Evolutionary conservation across 768 basidiomycete genomes (phyloP), one percentile per base, ranked within the genome.

Genomic region (Clitopilus hobsonii): DNA sequence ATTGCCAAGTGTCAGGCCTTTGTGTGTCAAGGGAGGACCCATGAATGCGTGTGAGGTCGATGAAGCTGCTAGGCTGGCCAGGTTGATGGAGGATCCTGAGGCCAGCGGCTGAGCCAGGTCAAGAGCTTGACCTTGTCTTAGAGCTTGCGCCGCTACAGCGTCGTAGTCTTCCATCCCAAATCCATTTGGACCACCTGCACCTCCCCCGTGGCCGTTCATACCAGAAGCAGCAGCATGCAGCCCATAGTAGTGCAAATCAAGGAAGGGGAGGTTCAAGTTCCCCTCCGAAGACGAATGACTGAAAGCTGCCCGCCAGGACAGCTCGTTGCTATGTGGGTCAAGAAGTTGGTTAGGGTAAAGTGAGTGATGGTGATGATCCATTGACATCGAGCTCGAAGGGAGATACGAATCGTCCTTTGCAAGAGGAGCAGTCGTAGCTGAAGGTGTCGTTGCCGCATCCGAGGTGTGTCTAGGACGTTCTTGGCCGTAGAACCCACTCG

Each of bases 201-300:
- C 28, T 41, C 51, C 32, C 54, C 58, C 51, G 27, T 22, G 18
- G 51, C 41, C 49, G 28, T 56, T 58, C 36, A 56, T 56, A n/a
- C 58, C 60, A 38, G 58, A 60, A 27, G 51, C 30, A 18, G 48
- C 51, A 16, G 48, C 45, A 53, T 55, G 53, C 20, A 45, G 22
- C 14, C 73, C 73, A 56, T 84, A 85, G 64, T 88, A 88, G 63
- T 90, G 88, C 66, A 90, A 65, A 64, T 90, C 88, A 53, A 90
- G 74, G 68, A 88, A 90, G 2, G 86, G 82, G 1, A 89, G 67
- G 56, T 81, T 78, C 50, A 83, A 58, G 22, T 56, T 52, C 27
- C 56, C 56, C 3, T n/a, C 50, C 1, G 54, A 28, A 3, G 61
- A 30, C 58, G 41, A 23, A 62, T 59, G 38, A 70, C 71, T 69